Conservation (phyloP, 73 alveolate genomes). For the Durusdinium trenchii region DNA sequence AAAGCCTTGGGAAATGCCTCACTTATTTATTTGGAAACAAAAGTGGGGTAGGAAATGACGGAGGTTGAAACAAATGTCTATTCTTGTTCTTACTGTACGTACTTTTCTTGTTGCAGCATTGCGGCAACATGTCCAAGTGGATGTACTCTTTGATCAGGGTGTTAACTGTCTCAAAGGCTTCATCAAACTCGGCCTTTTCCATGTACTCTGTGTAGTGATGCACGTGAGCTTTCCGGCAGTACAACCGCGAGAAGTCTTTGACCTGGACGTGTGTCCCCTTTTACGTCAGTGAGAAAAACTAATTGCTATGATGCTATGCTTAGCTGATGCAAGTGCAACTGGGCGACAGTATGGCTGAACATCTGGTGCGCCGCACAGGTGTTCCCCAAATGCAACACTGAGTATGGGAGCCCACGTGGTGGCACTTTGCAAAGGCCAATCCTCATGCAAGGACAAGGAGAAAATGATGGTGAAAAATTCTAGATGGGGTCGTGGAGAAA, state of each 20-base stretch:
- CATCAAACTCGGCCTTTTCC: conserved; percentile 96
- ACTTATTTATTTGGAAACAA: too few species aligned
- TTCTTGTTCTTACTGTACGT: too few species aligned
- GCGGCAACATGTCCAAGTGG: conserved; percentile 84
- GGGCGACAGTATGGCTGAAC: conserved; percentile 82
- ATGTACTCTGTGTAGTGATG: conserved; percentile 98
- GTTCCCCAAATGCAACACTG: conserved; percentile 98
- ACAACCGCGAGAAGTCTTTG: conserved; percentile 97
- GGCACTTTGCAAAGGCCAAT: conserved; percentile 99
- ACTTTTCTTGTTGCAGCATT: background rate
- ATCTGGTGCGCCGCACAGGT: conserved; percentile 95
- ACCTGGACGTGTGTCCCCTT: background rate
- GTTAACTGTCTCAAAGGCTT: conserved; percentile 82
- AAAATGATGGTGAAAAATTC: too few species aligned
- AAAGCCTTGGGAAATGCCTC: too few species aligned
- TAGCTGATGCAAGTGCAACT: background rate
- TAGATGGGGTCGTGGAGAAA: too few species aligned
- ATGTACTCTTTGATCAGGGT: conserved; percentile 85
- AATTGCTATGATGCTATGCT: too few species aligned
- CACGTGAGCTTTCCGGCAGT: conserved; percentile 98
- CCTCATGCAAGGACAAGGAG: too few species aligned
- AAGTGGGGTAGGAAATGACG: too few species aligned
- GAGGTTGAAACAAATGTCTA: too few species aligned
- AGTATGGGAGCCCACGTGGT: conserved; percentile 99
- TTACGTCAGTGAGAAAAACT: too few species aligned